Base-by-base conservation (phyloP, 768 basidiomycete genomes). In the Krasilnikovozyma curviuscula region DNA sequence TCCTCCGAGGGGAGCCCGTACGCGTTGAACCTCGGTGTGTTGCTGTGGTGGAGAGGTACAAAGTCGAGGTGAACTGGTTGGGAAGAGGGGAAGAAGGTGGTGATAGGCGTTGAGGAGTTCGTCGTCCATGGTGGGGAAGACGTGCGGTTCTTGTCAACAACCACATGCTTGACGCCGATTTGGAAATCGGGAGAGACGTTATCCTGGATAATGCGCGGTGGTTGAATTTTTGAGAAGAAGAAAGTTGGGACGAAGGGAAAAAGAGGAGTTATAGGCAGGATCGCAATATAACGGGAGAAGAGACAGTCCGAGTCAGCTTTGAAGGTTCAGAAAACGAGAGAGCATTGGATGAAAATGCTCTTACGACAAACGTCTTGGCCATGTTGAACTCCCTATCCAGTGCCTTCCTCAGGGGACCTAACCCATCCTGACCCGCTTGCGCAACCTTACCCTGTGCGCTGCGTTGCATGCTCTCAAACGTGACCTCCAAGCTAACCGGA, bases 401-500 rank as follows among this genome's bases (percentile, higher is more conserved):
- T 14, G 50, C 44, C 12, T 12, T 13, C 39, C 35, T 46, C 8
- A 52, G 24, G 5, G 85, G 66, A 97, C 91, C 78, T 88, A 98
- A 53, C 84, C 81, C 59, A 82, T 85, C 89, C 93, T 95, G 67
- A 93, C 91, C 43, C 89, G 73, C 53, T 84, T 71, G 46, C 84
- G 72, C 40, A 88, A 88, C 33, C 76, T 66, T 44, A 88, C 81
- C 86, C 5, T 66, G 65, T 56, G 69, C 74, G n/a, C 84, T 88
- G 50, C 68, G 67, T 40, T 80, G 76, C 46, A 88, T 73, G 1
- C 83, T 82, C 56, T 72, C 67, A 19, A 97, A 69, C n/a, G 89
- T 75, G 30, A 97, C 80, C 62, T 83, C 83, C 55, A 95, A 70
- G 56, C 85, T 88, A 1, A 89, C 93, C 10, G 91, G 91, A 65